phyloP scores from a whole-genome alignment of 2,329 filamentous ascomycete genomes.

The Penicillium sp. region DNA sequence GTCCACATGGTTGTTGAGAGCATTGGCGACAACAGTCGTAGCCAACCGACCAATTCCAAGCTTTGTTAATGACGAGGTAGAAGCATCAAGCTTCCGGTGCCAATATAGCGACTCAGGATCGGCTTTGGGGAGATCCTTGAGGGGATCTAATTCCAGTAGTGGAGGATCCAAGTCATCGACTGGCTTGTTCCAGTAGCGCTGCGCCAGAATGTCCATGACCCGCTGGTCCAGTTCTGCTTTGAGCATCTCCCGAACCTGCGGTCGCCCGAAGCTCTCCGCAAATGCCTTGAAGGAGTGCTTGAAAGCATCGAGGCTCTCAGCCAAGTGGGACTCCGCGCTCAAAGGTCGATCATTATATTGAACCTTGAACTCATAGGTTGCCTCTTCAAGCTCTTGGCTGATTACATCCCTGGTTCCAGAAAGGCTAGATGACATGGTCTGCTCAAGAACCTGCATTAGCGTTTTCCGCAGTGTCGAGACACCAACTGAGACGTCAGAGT shows the following conservation, averaged over 20 bases:
- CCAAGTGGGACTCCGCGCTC: slow-evolving; percentile 93
- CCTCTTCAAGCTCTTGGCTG: slow-evolving; percentile 90
- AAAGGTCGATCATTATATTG: slow-evolving; percentile 97
- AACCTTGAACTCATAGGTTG: slow-evolving; percentile 97
- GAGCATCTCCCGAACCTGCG: slow-evolving; percentile 82
- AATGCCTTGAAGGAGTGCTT: slow-evolving; percentile 98
- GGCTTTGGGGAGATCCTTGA: slow-evolving; percentile 78
- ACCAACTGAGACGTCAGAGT: slow-evolving; percentile 72
- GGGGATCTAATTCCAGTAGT: slow-evolving; percentile 65
- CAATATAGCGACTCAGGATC: slow-evolving; percentile 84
- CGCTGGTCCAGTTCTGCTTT: slow-evolving; percentile 93
- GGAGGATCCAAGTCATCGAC: slow-evolving; percentile 73
- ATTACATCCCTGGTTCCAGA: slow-evolving; percentile 89
- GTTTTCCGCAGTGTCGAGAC: slow-evolving; percentile 88
- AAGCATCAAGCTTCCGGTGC: slow-evolving; percentile 91
- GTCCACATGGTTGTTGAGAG: slow-evolving; percentile 83
- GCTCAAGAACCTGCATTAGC: slow-evolving; percentile 93
- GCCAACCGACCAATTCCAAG: slow-evolving; percentile 89
- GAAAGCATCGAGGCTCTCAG: slow-evolving; percentile 91
- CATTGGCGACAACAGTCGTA: slow-evolving; percentile 82
- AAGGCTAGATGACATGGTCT: slow-evolving; percentile 92
- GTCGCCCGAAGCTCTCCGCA: slow-evolving; percentile 80
- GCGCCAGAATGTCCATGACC: slow-evolving; percentile 86
- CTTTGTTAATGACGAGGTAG: slow-evolving; percentile 85
- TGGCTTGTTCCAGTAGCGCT: slow-evolving; percentile 96